phyloP scores from a whole-genome alignment of 441 rosid species.

The Euphorbia celastroides region DNA sequence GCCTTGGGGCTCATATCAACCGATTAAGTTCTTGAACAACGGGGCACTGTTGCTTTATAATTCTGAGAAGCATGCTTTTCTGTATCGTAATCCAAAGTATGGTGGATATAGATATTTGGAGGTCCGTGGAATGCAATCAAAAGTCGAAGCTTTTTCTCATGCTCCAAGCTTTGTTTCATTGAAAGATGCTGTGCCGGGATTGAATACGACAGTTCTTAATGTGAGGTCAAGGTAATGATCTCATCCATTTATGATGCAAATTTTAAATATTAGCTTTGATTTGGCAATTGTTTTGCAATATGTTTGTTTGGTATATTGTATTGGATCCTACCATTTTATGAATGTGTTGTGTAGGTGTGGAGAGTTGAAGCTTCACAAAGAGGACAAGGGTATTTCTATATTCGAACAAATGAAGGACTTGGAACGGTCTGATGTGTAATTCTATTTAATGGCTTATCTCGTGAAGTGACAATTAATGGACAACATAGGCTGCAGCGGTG shows the following conservation, averaged over 20 bases:
- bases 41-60: neutral
- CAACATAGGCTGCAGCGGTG: neutral
- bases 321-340: neutral
- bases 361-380: neutral
- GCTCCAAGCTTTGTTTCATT: neutral
- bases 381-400: neutral
- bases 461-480: neutral
- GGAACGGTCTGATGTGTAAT: neutral
- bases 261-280: too few species aligned
- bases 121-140: neutral
- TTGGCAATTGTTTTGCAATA: neutral
- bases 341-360: neutral
- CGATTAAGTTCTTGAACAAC: neutral
- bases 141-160: neutral
- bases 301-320: neutral
- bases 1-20: neutral
- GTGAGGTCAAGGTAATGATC: neutral
- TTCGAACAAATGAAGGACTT: too few species aligned
- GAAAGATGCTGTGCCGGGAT: neutral
- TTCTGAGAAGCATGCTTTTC: neutral
- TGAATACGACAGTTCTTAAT: neutral
- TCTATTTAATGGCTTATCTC: too few species aligned
- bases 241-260: too few species aligned
- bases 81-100: neutral
- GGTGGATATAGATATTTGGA: neutral